Evolutionary conservation across 148 eudicot genomes (phyloP).

Genomic region (Heliamphora exappendiculata): DNA sequence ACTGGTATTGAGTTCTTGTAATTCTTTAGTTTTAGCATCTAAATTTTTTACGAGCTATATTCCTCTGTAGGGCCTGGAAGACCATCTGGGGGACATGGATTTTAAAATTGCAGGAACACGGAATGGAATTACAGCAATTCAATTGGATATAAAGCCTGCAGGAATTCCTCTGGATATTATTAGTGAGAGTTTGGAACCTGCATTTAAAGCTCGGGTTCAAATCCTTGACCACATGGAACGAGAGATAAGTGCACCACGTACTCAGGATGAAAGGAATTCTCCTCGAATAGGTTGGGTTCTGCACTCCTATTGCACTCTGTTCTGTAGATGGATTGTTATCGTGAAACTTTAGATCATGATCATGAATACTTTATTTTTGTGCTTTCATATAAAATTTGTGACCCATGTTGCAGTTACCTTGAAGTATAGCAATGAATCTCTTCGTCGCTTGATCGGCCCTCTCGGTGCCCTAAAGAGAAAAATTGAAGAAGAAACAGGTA

Average conservation of each 20-base stretch:
- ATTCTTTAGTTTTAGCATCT: neutral
- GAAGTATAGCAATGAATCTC: conserved; percentile 70
- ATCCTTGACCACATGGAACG: conserved; percentile 88
- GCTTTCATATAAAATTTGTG: neutral
- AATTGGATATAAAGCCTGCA: conserved; percentile 95
- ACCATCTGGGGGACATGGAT: conserved; percentile 99
- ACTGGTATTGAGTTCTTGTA: conserved; percentile 4
- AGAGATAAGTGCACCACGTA: conserved; percentile 64
- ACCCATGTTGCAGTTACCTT: conserved; percentile 49
- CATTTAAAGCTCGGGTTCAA: conserved; percentile 73
- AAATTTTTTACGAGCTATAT: conserved; percentile 2
- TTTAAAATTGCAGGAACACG: conserved; percentile 95
- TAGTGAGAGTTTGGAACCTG: conserved; percentile 81
- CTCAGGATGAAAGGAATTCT: conserved; percentile 55
- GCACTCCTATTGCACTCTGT: neutral
- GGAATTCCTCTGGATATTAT: conserved; percentile 92
- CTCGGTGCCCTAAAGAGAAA: conserved; percentile 78
- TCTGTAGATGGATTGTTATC: neutral
- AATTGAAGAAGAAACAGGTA: conserved; percentile 90
- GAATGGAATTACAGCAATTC: conserved; percentile 88
- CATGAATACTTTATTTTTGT: neutral
- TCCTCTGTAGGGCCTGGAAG: conserved; percentile 72
- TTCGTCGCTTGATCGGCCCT: conserved; percentile 84
- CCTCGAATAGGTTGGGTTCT: conserved; percentile 56
- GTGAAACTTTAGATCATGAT: neutral